phyloP scores from a whole-genome alignment of 2,329 filamentous ascomycete species.

The Chaetomium sp. region DNA sequence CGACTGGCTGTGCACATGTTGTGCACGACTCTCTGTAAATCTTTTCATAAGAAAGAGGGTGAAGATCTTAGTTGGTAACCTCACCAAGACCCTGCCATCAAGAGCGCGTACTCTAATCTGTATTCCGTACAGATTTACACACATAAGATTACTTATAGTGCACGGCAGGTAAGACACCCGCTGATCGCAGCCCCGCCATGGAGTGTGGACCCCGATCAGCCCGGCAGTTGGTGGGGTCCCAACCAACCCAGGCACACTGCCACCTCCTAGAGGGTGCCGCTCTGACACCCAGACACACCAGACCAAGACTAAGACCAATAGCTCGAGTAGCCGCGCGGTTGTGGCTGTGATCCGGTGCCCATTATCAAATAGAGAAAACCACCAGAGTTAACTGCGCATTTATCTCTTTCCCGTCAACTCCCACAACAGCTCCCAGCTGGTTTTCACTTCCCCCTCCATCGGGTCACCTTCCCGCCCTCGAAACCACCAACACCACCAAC shows the following conservation, averaged over 20 bases:
- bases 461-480: not conserved
- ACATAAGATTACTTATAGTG: not conserved
- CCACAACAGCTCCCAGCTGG: not conserved
- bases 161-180: not conserved
- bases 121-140: not conserved
- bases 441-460: not conserved
- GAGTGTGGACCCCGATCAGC: not conserved
- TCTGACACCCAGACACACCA: slow-evolving; percentile 4
- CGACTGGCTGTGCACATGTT: not conserved
- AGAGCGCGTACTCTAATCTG: too few species aligned
- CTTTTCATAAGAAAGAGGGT: not conserved
- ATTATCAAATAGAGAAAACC: not conserved
- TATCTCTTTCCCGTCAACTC: not conserved
- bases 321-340: slow-evolving; percentile 3
- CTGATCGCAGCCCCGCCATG: slow-evolving; percentile 1
- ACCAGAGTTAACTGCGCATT: not conserved
- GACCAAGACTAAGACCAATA: not conserved
- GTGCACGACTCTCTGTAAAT: not conserved
- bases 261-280: slow-evolving; percentile 30
- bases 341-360: not conserved
- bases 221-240: slow-evolving; percentile 19
- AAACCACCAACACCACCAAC: slow-evolving; percentile 5
- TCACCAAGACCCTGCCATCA: too few species aligned
- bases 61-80: not conserved
- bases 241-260: slow-evolving; percentile 26